These are phyloP conservation scores for Alternaria longipes DNA, from an alignment of 2,329 filamentous ascomycete genomes.

Conservation along the genomic window DNA sequence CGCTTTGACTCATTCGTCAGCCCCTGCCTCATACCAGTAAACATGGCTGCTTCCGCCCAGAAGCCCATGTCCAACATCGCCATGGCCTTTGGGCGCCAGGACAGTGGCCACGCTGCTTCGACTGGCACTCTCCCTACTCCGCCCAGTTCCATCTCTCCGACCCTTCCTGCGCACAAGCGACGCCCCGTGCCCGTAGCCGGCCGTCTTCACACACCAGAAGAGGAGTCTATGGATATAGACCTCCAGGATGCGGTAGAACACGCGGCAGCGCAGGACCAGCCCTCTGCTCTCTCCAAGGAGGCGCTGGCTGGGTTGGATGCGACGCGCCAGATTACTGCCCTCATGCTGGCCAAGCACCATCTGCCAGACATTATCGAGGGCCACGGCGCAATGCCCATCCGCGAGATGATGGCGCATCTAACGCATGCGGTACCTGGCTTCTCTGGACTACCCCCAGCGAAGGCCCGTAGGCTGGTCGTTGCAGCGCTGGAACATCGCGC, in stretches of 20 bases:
- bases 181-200: slow-evolving; percentile 62
- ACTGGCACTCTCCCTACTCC: slow-evolving; percentile 77
- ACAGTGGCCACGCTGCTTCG: slow-evolving; percentile 37
- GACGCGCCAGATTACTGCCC: slow-evolving; percentile 82
- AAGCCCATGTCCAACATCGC: slow-evolving; percentile 54
- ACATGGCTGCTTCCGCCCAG: slow-evolving; percentile 49
- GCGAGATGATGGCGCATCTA: slow-evolving; percentile 93
- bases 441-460: slow-evolving; percentile 84
- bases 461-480: slow-evolving; percentile 91
- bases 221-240: slow-evolving; percentile 79
- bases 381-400: slow-evolving; percentile 91
- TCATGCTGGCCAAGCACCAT: slow-evolving; percentile 87
- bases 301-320: slow-evolving; percentile 70
- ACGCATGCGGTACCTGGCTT: slow-evolving; percentile 94
- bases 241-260: slow-evolving; percentile 74
- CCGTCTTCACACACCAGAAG: slow-evolving; percentile 56
- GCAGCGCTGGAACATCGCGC: slow-evolving; percentile 84
- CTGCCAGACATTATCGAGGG: slow-evolving; percentile 88
- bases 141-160: slow-evolving; percentile 93
- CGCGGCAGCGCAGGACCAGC: slow-evolving; percentile 56
- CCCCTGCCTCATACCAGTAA: slow-evolving; percentile 28
- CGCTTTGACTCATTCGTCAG: slow-evolving; percentile 42
- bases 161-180: slow-evolving; percentile 81
- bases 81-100: slow-evolving; percentile 48
- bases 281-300: slow-evolving; percentile 57